Base-by-base conservation (phyloP, 2,329 filamentous ascomycete genomes). In the Phoma sp. region DNA sequence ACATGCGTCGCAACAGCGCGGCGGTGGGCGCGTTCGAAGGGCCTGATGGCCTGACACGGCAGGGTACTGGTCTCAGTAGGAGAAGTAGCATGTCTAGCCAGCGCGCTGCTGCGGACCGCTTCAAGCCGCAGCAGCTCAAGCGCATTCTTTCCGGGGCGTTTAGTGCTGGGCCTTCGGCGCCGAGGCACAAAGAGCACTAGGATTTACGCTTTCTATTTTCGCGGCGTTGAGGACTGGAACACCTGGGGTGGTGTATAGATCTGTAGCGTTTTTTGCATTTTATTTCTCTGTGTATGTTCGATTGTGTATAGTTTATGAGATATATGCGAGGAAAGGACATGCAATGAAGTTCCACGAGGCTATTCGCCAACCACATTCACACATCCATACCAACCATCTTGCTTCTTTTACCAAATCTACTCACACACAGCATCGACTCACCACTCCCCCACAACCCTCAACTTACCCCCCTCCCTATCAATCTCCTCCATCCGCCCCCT, bases 391-490 rank as follows among this genome's bases (percentile, higher is more conserved):
- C n/a, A n/a, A n/a, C n/a, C n/a, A n/a, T n/a, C n/a, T n/a, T n/a
- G n/a, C n/a, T n/a, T n/a, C n/a, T n/a, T n/a, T n/a, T n/a, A n/a
- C n/a, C n/a, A n/a, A n/a, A n/a, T n/a, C n/a, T n/a, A n/a, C n/a
- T n/a, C n/a, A n/a, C n/a, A n/a, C n/a, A n/a, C n/a, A n/a, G n/a
- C n/a, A n/a, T n/a, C n/a, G n/a, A n/a, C 34, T 63, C 51, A 75
- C 72, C 69, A 74, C 7, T 64, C 62, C 39, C 62, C 62, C 5
- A 75, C 69, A 39, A 56, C 56, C 47, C 69, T 55, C 37, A 76
- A 47, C 20, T 62, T 60, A 29, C 43, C 5, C 14, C 50, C 46
- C 7, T 45, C 47, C 14, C 11, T 15, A 32, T 51, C 40, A 26
- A 73, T 68, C n/a, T 47, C 57, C 56, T 63, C 49, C 36, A 74